A percentile compares a stretch with the other conserved stretches of the same genome.
Conservation (phyloP, 202 grass and related monocot species). For the Bolboschoenoplectus hybrid region DNA sequence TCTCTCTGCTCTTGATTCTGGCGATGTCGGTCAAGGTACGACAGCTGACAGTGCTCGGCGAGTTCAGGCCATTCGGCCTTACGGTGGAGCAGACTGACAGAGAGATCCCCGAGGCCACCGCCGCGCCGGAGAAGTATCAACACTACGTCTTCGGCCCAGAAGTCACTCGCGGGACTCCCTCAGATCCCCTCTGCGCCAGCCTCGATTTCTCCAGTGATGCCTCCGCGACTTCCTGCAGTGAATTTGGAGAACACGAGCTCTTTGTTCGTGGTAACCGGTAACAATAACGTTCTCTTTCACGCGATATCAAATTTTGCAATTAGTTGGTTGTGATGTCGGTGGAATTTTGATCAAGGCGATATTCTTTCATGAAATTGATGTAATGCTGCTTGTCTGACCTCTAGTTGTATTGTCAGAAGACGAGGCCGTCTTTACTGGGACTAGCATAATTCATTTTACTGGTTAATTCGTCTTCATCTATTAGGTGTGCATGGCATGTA, state of each 20-base stretch:
- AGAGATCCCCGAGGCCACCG: constrained; percentile 39
- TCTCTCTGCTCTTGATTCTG: neutral
- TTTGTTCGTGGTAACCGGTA: constrained; percentile 88
- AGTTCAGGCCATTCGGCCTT: constrained; percentile 84
- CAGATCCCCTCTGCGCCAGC: constrained; percentile 44
- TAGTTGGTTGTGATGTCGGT: neutral
- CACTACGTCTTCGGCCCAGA: constrained; percentile 84
- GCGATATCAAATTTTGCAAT: neutral
- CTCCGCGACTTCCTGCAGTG: constrained; percentile 40
- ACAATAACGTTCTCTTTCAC: neutral
- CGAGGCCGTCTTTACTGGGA: neutral
- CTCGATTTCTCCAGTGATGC: constrained; percentile 30
- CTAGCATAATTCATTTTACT: neutral
- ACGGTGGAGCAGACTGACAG: constrained; percentile 67
- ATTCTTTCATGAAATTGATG: neutral
- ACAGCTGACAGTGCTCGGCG: constrained; percentile 66
- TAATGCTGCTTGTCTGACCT: constrained; percentile 1
- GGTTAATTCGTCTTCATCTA: neutral
- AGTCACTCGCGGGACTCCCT: constrained; percentile 46
- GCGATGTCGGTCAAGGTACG: constrained; percentile 56
- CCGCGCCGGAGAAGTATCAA: constrained; percentile 52
- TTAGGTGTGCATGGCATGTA: neutral
- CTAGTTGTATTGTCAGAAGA: neutral
- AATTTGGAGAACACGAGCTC: constrained; percentile 87
- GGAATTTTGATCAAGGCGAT: neutral